phyloP scores from a whole-genome alignment of 441 rosid species.

The Manihot esculenta region DNA sequence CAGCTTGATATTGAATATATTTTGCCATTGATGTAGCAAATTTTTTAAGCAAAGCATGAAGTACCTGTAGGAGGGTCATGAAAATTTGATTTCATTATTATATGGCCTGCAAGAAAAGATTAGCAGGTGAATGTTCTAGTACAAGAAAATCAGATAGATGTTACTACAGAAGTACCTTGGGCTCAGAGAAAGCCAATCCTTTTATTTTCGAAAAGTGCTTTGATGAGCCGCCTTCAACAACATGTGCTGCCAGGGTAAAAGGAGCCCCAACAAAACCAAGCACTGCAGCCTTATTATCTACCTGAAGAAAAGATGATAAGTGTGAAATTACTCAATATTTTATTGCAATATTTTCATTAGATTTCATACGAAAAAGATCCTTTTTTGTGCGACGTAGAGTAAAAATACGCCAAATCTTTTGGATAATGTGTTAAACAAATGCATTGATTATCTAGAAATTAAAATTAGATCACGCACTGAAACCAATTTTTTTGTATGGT shows the following conservation, averaged over 20 bases:
- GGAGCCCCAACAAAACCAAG: constrained; percentile 98
- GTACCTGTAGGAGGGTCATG: constrained; percentile 46
- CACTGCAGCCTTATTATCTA: constrained; percentile 73
- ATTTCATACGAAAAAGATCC: not conserved
- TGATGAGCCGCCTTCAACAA: constrained; percentile 94
- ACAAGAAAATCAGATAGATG: not conserved
- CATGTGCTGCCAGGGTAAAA: constrained; percentile 88
- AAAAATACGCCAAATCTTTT: not conserved
- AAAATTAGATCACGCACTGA: not conserved
- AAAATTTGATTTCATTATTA: constrained; percentile 4
- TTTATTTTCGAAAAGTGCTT: constrained; percentile 84
- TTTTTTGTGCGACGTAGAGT: not conserved
- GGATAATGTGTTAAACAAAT: not conserved
- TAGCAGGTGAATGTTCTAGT: not conserved
- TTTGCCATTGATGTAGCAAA: constrained; percentile 85
- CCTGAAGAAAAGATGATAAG: constrained; percentile 41
- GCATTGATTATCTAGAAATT: not conserved
- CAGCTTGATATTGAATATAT: constrained; percentile 79
- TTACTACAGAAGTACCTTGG: constrained; percentile 47
- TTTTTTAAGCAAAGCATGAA: constrained; percentile 79
- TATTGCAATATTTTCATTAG: not conserved
- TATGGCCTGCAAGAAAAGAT: not conserved
- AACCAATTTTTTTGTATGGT: not conserved
- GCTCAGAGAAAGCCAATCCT: constrained; percentile 85
- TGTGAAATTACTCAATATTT: not conserved